Evolutionary conservation across 352 stramenopile species (phyloP).

Genomic region (Globisporangium irregulare): DNA sequence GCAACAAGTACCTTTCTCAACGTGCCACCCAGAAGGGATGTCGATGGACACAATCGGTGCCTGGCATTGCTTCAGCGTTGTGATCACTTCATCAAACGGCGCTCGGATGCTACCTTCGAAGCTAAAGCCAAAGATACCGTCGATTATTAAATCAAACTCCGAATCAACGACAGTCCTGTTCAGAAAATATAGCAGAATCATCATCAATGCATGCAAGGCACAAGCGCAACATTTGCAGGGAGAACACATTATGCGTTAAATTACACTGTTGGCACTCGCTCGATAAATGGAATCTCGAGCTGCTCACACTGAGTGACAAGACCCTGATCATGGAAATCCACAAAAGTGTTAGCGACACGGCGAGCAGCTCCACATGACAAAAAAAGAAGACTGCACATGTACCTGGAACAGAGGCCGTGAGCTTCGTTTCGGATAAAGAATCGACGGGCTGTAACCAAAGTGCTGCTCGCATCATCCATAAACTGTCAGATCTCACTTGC

Average conservation of each 20-base stretch:
- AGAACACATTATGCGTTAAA: constrained; percentile 4
- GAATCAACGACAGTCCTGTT: constrained; percentile 44
- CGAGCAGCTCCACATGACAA: neutral
- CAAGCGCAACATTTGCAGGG: neutral
- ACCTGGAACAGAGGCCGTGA: constrained; percentile 80
- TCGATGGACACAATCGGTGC: constrained; percentile 95
- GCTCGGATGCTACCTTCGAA: constrained; percentile 87
- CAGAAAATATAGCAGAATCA: neutral
- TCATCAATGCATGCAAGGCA: neutral
- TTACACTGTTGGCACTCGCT: constrained; percentile 38
- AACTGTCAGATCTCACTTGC: neutral
- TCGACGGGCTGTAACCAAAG: constrained; percentile 93
- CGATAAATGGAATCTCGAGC: constrained; percentile 79
- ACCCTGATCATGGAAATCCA: constrained; percentile 25
- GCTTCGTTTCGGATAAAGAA: constrained; percentile 95
- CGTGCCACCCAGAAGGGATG: constrained; percentile 98
- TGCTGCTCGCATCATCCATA: constrained; percentile 41
- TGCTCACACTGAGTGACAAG: constrained; percentile 75
- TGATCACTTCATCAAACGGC: constrained; percentile 91
- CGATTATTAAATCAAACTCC: constrained; percentile 92
- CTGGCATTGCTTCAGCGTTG: constrained; percentile 46
- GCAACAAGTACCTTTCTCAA: constrained; percentile 77
- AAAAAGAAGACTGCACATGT: neutral
- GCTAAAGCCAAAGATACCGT: constrained; percentile 99
- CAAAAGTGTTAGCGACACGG: neutral